Conservation (phyloP, 2,329 filamentous ascomycete species). For the Nemania abortiva region DNA sequence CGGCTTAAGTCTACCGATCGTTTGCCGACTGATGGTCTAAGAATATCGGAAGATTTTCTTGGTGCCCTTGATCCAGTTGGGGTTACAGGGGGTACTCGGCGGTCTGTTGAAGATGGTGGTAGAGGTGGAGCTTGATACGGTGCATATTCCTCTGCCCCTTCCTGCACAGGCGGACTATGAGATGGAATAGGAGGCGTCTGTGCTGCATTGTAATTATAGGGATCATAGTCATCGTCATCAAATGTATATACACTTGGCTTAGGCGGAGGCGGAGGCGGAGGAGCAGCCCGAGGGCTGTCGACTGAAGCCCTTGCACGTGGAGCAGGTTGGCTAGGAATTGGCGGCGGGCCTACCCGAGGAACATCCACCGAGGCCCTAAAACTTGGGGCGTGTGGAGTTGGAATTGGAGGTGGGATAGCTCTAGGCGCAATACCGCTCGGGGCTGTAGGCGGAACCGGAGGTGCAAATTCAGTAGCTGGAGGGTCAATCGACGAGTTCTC, state of each 20-base stretch:
- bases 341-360: slow-evolving; percentile 66
- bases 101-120: slow-evolving; percentile 59
- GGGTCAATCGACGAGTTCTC: slow-evolving; percentile 73
- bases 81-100: slow-evolving; percentile 59
- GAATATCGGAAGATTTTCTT: slow-evolving; percentile 74
- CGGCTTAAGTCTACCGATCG: slow-evolving; percentile 81
- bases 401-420: slow-evolving; percentile 73
- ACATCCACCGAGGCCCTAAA: slow-evolving; percentile 75
- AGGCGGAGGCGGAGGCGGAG: slow-evolving; percentile 37
- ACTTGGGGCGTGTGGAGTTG: slow-evolving; percentile 66
- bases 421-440: slow-evolving; percentile 67
- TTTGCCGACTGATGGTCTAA: slow-evolving; percentile 62
- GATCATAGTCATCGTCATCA: slow-evolving; percentile 77
- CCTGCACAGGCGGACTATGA: slow-evolving; percentile 56
- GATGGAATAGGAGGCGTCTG: slow-evolving; percentile 47
- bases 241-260: slow-evolving; percentile 49
- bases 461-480: slow-evolving; percentile 60
- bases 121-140: slow-evolving; percentile 58
- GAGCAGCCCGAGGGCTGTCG: slow-evolving; percentile 39
- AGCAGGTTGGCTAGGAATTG: slow-evolving; percentile 35
- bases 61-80: slow-evolving; percentile 55
- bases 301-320: slow-evolving; percentile 33
- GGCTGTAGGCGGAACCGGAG: slow-evolving; percentile 66
- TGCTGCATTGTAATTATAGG: slow-evolving; percentile 66
- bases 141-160: slow-evolving; percentile 63